phyloP scores from a whole-genome alignment of 768 basidiomycete genomes.

The Tricholoma flavovirens region DNA sequence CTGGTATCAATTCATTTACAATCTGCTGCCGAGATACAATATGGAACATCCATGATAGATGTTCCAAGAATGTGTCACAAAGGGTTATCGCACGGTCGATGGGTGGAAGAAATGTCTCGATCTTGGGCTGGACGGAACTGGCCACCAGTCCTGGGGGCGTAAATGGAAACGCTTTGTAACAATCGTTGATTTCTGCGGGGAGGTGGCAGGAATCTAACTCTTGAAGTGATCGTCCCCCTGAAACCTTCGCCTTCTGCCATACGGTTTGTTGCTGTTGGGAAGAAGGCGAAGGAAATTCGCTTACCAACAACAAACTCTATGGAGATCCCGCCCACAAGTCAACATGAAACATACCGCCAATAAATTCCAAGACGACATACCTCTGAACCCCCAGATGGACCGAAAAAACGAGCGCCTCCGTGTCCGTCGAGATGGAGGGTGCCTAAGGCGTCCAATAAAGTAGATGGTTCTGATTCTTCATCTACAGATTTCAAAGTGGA shows the following conservation, averaged over 20 bases:
- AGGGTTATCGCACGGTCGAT: slow-evolving; percentile 35
- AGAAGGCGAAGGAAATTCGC: slow-evolving; percentile 9
- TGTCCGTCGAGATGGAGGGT: slow-evolving; percentile 39
- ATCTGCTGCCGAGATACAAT: slow-evolving; percentile 42
- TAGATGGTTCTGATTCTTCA: slow-evolving; percentile 20
- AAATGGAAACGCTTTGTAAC: slow-evolving; percentile 42
- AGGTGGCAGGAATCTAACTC: slow-evolving; percentile 42
- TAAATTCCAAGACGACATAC: slow-evolving; percentile 22
- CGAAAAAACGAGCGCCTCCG: slow-evolving; percentile 38
- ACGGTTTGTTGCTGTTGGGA: background rate
- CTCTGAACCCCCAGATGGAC: slow-evolving; percentile 45
- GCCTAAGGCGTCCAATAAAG: slow-evolving; percentile 35
- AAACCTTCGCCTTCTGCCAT: slow-evolving; percentile 22
- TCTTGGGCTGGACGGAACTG: slow-evolving; percentile 30
- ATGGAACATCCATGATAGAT: slow-evolving; percentile 46
- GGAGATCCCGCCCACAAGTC: background rate
- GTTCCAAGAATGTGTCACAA: slow-evolving; percentile 43
- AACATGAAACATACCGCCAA: background rate
- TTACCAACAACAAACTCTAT: slow-evolving; percentile 40
- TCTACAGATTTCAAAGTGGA: slow-evolving; percentile 20
- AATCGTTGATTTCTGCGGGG: slow-evolving; percentile 36
- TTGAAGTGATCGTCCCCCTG: slow-evolving; percentile 20
- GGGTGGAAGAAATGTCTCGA: slow-evolving; percentile 42
- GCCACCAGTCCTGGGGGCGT: slow-evolving; percentile 31
- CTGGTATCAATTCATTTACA: slow-evolving; percentile 39